These are phyloP conservation scores for Podospora pseudocomata DNA, from an alignment of 495 filamentous ascomycete genomes.

Conservation along the genomic window DNA sequence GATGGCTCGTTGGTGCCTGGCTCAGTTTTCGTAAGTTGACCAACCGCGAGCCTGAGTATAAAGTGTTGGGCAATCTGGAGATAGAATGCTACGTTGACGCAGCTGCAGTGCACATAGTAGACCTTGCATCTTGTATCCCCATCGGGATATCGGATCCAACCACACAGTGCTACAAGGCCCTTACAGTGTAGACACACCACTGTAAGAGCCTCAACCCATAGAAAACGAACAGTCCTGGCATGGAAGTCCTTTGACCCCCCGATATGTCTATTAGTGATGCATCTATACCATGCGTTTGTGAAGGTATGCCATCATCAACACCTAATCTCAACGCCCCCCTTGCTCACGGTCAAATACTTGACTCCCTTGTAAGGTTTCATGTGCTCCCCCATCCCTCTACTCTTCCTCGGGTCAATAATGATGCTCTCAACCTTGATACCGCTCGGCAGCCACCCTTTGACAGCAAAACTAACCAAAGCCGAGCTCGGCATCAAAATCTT, in stretches of 20 bases:
- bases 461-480: constrained; percentile 80
- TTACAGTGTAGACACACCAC: neutral
- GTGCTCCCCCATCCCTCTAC: constrained; percentile 77
- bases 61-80: neutral
- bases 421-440: constrained; percentile 92
- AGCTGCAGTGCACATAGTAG: neutral
- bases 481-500: constrained; percentile 87
- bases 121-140: neutral
- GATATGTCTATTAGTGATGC: neutral
- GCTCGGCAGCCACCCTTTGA: constrained; percentile 93
- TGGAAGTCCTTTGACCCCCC: neutral
- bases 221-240: neutral
- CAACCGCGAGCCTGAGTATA: neutral
- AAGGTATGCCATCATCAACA: constrained; percentile 41
- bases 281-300: neutral
- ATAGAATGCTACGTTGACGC: neutral
- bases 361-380: constrained; percentile 97
- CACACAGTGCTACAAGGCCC: neutral
- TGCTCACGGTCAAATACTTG: constrained; percentile 91
- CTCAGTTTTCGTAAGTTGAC: neutral
- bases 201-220: neutral
- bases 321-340: constrained; percentile 75
- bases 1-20: neutral
- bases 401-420: constrained; percentile 77
- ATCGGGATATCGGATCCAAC: neutral